These are phyloP conservation scores for Erodium chrysanthum DNA, from an alignment of 441 rosid genomes.

Conservation along the genomic window DNA sequence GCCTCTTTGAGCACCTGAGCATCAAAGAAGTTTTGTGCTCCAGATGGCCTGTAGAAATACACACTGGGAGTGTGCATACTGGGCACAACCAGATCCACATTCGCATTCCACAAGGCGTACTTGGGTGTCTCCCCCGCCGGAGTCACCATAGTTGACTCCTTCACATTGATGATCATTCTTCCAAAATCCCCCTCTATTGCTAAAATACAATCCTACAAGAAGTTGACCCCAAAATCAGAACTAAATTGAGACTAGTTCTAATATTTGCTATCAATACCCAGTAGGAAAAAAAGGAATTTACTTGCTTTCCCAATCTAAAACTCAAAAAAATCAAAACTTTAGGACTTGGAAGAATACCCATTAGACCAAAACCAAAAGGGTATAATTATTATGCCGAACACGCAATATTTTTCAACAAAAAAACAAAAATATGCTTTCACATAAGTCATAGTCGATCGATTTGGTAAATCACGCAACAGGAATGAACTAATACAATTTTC, in stretches of 20 bases:
- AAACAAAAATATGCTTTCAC: background rate
- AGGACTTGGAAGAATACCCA: background rate
- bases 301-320: background rate
- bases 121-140: constrained; percentile 28
- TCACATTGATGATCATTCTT: constrained; percentile 14
- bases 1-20: constrained; percentile 29
- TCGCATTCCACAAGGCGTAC: constrained; percentile 19
- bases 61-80: constrained; percentile 12
- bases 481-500: background rate
- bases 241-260: background rate
- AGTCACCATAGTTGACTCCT: constrained; percentile 20
- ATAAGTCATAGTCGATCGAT: background rate
- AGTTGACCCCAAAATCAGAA: background rate
- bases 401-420: background rate
- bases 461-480: background rate
- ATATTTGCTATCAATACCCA: background rate
- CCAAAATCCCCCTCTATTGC: too few relatives aligned
- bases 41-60: constrained; percentile 24
- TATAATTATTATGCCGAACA: background rate
- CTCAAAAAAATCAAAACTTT: background rate
- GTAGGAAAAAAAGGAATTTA: background rate
- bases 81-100: constrained; percentile 22
- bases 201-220: background rate
- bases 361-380: constrained; percentile 1
- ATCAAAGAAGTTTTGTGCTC: constrained; percentile 23